phyloP scores from a whole-genome alignment of 495 filamentous ascomycete species.

The Neurospora sp. region DNA sequence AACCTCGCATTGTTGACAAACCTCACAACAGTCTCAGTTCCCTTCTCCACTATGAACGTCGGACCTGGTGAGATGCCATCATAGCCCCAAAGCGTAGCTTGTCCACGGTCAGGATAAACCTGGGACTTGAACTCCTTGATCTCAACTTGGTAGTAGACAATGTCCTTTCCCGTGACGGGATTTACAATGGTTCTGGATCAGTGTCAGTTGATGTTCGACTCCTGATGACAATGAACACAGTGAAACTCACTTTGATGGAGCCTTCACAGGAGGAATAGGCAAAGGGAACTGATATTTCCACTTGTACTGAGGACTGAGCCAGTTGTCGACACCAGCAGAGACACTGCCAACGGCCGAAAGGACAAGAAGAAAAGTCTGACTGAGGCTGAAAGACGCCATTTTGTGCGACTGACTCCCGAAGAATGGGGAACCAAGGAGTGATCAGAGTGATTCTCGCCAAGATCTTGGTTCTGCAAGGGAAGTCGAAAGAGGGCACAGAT shows the following conservation, averaged over 20 bases:
- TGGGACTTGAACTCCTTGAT: slow-evolving; percentile 35
- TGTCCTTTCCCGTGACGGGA: slow-evolving; percentile 19
- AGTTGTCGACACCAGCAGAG: slow-evolving; percentile 5
- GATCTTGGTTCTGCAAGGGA: background rate
- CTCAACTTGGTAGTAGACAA: slow-evolving; percentile 35
- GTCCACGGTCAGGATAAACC: slow-evolving; percentile 36
- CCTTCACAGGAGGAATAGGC: slow-evolving; percentile 39
- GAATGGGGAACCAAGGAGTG: background rate
- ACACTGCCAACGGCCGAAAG: background rate
- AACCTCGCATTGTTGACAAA: slow-evolving; percentile 38
- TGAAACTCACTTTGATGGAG: slow-evolving; percentile 24
- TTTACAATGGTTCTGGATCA: slow-evolving; percentile 15
- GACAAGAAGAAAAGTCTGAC: background rate
- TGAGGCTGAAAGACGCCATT: background rate
- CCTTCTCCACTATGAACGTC: slow-evolving; percentile 33
- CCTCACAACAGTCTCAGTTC: slow-evolving; percentile 39
- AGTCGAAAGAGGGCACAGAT: background rate
- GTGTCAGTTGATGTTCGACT: no score
- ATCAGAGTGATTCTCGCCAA: background rate
- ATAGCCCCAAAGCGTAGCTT: slow-evolving; percentile 39
- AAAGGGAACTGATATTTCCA: slow-evolving; percentile 36
- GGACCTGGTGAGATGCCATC: slow-evolving; percentile 45
- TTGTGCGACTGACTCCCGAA: background rate
- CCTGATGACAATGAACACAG: no score
- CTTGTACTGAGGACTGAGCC: slow-evolving; percentile 24